Percentiles rank a stretch among this genome's conserved stretches.
These are phyloP conservation scores for Hypomontagnella submonticulosa DNA, from an alignment of 495 filamentous ascomycete species.

Conservation along the genomic window DNA sequence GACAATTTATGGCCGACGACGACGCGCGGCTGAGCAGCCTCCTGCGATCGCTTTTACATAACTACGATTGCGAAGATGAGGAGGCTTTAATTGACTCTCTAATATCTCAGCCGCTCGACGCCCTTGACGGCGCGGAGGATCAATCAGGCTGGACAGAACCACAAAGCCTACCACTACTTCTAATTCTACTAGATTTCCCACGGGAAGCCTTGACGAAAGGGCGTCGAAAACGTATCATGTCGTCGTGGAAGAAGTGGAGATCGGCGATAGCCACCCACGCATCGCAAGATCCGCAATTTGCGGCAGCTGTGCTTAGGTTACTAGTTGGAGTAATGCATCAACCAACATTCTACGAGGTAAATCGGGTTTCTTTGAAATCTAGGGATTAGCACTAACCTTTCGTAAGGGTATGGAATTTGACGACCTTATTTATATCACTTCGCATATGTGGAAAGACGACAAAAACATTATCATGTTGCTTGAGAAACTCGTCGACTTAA, in stretches of 20 bases:
- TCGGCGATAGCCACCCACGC: constrained; percentile 26
- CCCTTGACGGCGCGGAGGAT: constrained; percentile 33
- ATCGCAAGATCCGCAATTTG: constrained; percentile 35
- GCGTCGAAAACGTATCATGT: constrained; percentile 53
- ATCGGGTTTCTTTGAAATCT: constrained; percentile 1
- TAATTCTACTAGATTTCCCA: constrained; percentile 33
- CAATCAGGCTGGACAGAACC: constrained; percentile 43
- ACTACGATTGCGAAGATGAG: constrained; percentile 42
- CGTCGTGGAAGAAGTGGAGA: constrained; percentile 46
- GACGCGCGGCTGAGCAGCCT: constrained; percentile 11
- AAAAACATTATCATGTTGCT: constrained; percentile 19
- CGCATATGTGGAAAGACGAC: constrained; percentile 30
- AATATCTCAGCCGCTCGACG: constrained; percentile 39
- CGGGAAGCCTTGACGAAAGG: constrained; percentile 47
- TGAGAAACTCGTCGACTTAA: constrained; percentile 42
- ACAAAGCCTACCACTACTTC: constrained; percentile 29
- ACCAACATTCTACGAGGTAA: constrained; percentile 62
- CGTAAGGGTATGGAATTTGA: constrained; percentile 51
- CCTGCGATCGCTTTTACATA: constrained; percentile 39
- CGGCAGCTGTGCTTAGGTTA: constrained; percentile 52
- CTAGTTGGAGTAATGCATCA: constrained; percentile 59
- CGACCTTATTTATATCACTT: constrained; percentile 49
- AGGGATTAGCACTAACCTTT: constrained; percentile 23
- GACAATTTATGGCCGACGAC: constrained; percentile 7
- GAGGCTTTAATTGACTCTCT: constrained; percentile 45